A percentile compares a stretch with the other conserved stretches of the same genome.
Conservation (phyloP, 2,329 filamentous ascomycete genomes). For the Fusarium nisikadoi region DNA sequence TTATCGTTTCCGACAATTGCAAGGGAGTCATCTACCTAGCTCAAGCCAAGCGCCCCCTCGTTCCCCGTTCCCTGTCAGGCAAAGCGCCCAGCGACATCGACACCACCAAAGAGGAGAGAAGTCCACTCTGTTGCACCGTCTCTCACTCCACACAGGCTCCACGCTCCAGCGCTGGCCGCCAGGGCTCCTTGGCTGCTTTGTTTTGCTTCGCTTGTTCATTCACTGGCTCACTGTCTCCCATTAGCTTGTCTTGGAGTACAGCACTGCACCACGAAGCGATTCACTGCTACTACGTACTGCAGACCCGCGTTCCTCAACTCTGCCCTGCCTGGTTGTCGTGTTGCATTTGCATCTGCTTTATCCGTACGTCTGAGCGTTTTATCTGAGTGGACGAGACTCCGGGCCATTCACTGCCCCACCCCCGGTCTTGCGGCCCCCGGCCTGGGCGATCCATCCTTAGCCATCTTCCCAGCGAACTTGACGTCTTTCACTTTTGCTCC, state of each 20-base stretch:
- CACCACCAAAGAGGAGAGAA: conserved; percentile 28
- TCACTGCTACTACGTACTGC: not conserved
- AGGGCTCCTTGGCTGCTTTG: conserved; percentile 23
- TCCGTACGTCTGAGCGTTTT: conserved; percentile 35
- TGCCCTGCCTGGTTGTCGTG: conserved; percentile 22
- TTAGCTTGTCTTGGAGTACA: not conserved
- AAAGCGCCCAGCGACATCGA: conserved; percentile 36
- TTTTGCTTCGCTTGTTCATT: conserved; percentile 2
- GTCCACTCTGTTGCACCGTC: conserved; percentile 30
- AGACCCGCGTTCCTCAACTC: not conserved
- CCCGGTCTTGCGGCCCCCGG: conserved; percentile 44
- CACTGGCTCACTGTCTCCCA: conserved; percentile 3
- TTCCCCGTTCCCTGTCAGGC: conserved; percentile 35
- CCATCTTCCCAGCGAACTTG: conserved; percentile 40
- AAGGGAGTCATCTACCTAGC: conserved; percentile 23
- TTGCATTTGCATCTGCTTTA: conserved; percentile 38
- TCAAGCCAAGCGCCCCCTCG: conserved; percentile 31
- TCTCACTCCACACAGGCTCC: conserved; percentile 34
- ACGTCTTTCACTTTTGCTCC: conserved; percentile 46
- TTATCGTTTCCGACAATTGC: conserved; percentile 10
- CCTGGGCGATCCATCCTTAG: conserved; percentile 41
- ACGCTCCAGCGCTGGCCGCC: conserved; percentile 37
- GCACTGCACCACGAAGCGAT: not conserved
- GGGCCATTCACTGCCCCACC: conserved; percentile 41
- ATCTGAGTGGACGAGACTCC: conserved; percentile 40